Conservation (phyloP, 2,329 filamentous ascomycete genomes). For the Talaromyces amestolkiae region DNA sequence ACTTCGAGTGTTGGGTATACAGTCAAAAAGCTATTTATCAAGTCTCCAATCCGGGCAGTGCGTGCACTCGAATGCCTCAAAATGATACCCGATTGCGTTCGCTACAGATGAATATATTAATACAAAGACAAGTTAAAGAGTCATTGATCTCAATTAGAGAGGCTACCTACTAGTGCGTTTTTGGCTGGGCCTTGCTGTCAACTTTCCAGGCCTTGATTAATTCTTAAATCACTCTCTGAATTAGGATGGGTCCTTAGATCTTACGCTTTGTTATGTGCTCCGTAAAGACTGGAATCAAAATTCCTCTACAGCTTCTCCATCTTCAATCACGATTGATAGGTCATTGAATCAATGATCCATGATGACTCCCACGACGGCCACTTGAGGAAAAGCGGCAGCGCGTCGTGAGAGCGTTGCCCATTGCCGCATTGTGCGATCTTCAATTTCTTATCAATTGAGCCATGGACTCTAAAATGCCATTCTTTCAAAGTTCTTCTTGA, state of each 20-base stretch:
- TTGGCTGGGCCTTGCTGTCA: neutral
- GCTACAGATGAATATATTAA: neutral
- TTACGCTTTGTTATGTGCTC: too few species aligned
- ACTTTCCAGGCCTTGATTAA: too few species aligned
- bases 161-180: neutral
- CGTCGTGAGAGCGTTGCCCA: neutral
- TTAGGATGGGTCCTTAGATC: too few species aligned
- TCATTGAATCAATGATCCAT: neutral
- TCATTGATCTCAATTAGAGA: neutral
- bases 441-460: neutral
- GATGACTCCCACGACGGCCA: neutral
- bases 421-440: neutral
- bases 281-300: too few species aligned
- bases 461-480: neutral
- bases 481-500: neutral
- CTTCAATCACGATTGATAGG: neutral
- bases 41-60: slow-evolving; percentile 5
- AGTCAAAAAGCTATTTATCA: neutral
- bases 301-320: neutral
- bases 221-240: too few species aligned
- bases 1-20: slow-evolving; percentile 3
- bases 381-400: neutral
- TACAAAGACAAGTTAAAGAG: too few species aligned
- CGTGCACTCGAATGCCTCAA: neutral
- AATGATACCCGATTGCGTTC: neutral